phyloP scores from a whole-genome alignment of 192 early-diverging fungal genomes.

The Endogone sp. region DNA sequence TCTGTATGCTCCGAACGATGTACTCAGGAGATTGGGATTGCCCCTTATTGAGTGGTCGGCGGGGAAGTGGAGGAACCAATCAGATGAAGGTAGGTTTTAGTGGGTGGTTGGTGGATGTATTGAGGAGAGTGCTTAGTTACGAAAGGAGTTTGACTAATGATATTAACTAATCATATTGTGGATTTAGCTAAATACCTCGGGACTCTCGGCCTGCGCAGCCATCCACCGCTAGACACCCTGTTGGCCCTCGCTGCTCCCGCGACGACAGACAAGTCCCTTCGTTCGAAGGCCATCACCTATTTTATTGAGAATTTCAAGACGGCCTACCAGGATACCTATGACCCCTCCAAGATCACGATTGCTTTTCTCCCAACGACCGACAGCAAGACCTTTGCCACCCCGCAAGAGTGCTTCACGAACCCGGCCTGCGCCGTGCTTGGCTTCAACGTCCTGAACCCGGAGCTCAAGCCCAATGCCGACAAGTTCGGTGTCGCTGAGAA shows the following conservation, averaged over 20 bases:
- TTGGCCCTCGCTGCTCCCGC: conserved; percentile 33
- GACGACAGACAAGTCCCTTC: conserved; percentile 17
- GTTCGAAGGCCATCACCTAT: conserved; percentile 57
- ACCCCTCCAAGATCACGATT: conserved; percentile 30
- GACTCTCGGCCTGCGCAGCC: conserved; percentile 41
- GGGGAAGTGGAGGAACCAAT: conserved; percentile 29
- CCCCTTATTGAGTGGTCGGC: conserved; percentile 65
- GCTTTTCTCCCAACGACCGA: conserved; percentile 61
- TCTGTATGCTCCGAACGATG: conserved; percentile 65
- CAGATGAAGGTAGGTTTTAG: conserved; percentile 15
- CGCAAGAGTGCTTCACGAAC: conserved; percentile 63
- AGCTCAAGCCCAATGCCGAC: conserved; percentile 41
- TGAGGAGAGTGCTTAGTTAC: conserved; percentile 20
- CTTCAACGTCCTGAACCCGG: conserved; percentile 57
- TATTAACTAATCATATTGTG: neutral
- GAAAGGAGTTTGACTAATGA: neutral
- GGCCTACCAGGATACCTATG: conserved; percentile 51
- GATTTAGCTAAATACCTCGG: conserved; percentile 35
- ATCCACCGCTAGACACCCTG: conserved; percentile 35
- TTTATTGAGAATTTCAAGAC: conserved; percentile 65
- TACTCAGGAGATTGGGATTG: conserved; percentile 50
- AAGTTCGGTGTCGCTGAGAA: conserved; percentile 65
- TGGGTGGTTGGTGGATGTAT: no score
- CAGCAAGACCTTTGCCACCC: conserved; percentile 38
- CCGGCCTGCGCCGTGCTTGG: conserved; percentile 56